phyloP scores from a whole-genome alignment of 176 grass and related monocot genomes.

The Eragrostis nindensis region DNA sequence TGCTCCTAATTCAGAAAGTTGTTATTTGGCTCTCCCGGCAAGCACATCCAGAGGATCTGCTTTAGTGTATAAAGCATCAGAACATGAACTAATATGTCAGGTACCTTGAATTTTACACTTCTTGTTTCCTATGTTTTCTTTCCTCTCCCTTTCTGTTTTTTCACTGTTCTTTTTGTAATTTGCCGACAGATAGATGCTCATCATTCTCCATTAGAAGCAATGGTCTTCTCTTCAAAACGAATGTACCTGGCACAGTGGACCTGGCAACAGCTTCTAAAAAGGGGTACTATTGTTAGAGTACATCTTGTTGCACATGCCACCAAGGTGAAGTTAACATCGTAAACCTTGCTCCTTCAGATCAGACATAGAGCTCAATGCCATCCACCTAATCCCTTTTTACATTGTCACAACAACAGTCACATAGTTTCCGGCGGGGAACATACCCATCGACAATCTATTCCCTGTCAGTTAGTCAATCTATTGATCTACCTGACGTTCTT shows the following conservation, averaged over 20 bases:
- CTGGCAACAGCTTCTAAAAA: slow-evolving; percentile 90
- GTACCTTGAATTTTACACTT: slow-evolving; percentile 41
- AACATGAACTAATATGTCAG: slow-evolving; percentile 93
- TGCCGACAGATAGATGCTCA: slow-evolving; percentile 91
- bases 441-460: slow-evolving; percentile 94
- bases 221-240: slow-evolving; percentile 75
- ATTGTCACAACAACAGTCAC: slow-evolving; percentile 57
- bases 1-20: slow-evolving; percentile 79
- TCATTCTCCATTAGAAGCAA: slow-evolving; percentile 72
- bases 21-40: slow-evolving; percentile 87
- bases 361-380: neutral
- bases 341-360: slow-evolving; percentile 16
- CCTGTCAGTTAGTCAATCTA: slow-evolving; percentile 71
- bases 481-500: slow-evolving; percentile 76
- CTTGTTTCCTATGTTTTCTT: neutral
- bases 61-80: slow-evolving; percentile 86
- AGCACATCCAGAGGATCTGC: slow-evolving; percentile 86
- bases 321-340: slow-evolving; percentile 50
- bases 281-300: slow-evolving; percentile 88
- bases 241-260: slow-evolving; percentile 85
- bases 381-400: slow-evolving; percentile 31
- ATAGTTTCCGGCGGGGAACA: slow-evolving; percentile 89
- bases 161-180: slow-evolving; percentile 7
- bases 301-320: slow-evolving; percentile 83
- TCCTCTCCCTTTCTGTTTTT: neutral